phyloP scores from a whole-genome alignment of 2,329 filamentous ascomycete species.

The Cladophialophora chaetospira region DNA sequence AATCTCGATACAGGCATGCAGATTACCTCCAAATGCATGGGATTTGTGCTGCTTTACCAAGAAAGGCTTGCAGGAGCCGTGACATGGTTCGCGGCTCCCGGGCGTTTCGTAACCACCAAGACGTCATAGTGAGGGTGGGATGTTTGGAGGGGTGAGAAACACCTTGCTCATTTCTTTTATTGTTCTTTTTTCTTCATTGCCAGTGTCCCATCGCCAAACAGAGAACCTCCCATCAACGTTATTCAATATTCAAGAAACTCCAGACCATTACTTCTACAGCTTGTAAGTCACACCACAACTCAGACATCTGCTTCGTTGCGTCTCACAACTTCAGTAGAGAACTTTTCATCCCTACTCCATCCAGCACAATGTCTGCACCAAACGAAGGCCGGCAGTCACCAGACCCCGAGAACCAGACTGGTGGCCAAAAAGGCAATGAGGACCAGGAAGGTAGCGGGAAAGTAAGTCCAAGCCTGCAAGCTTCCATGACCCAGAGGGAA shows the following conservation, averaged over 20 bases:
- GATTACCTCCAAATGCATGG: background rate
- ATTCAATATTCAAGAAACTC: background rate
- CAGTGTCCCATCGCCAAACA: background rate
- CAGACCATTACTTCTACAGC: background rate
- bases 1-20: background rate
- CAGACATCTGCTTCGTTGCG: background rate
- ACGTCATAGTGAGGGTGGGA: constrained; percentile 24
- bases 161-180: constrained; percentile 3
- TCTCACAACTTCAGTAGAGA: background rate
- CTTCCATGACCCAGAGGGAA: background rate
- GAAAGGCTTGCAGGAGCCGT: constrained; percentile 13
- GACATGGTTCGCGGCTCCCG: constrained; percentile 18
- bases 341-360: background rate
- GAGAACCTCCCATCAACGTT: background rate
- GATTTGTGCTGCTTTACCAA: constrained; percentile 4
- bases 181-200: background rate
- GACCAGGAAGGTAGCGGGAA: constrained; percentile 51
- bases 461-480: constrained; percentile 3
- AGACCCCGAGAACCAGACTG: constrained; percentile 67
- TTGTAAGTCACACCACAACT: background rate
- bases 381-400: constrained; percentile 75
- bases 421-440: constrained; percentile 62
- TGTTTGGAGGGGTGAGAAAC: constrained; percentile 7
- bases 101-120: constrained; percentile 19
- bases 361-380: constrained; percentile 62